phyloP scores from a whole-genome alignment of 2,329 filamentous ascomycete genomes.

The Aspergillus nomiae region DNA sequence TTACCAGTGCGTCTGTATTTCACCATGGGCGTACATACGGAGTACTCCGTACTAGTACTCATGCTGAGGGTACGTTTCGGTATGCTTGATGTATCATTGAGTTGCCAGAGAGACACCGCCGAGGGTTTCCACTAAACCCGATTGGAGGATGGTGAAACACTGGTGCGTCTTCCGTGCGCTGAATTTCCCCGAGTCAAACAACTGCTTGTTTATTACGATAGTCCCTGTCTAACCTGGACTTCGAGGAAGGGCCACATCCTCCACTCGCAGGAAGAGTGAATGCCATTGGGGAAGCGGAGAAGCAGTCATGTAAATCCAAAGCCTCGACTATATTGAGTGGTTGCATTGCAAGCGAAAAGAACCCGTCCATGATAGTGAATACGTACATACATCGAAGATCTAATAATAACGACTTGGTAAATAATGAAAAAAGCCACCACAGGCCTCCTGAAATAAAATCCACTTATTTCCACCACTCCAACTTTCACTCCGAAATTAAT shows the following conservation, averaged over 20 bases:
- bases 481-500: background rate
- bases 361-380: background rate
- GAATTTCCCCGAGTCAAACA: background rate
- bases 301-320: background rate
- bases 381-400: background rate
- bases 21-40: background rate
- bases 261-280: background rate
- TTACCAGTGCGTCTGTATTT: background rate
- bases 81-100: conserved; percentile 1
- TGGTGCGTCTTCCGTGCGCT: conserved; percentile 7
- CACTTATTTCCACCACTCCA: background rate
- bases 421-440: background rate
- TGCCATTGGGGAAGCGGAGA: background rate
- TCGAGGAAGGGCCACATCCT: background rate
- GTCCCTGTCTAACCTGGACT: background rate
- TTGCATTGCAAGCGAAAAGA: background rate
- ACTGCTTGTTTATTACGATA: conserved; percentile 8
- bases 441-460: background rate
- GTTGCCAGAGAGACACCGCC: conserved; percentile 27
- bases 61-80: background rate
- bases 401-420: conserved; percentile 2
- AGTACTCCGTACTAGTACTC: too few relatives aligned
- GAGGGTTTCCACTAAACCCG: background rate
- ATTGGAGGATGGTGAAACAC: conserved; percentile 15
- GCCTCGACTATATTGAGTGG: background rate